phyloP scores from a whole-genome alignment of 306 rosid genomes.

The Quercus rubra region DNA sequence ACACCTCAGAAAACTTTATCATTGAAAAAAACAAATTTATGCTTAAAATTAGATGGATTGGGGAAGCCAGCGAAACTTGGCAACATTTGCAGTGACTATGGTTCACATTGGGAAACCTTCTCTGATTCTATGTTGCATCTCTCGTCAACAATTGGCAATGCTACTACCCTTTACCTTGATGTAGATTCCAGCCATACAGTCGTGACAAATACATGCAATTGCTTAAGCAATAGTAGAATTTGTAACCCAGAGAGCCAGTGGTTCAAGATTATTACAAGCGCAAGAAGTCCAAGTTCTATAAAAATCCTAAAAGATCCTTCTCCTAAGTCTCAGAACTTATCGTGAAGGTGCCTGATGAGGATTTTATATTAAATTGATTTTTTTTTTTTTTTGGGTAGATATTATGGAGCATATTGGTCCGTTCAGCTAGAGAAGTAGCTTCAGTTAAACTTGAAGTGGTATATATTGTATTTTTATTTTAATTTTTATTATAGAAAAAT shows the following conservation, averaged over 20 bases:
- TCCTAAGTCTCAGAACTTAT: no score
- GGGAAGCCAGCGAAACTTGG: conserved; percentile 50
- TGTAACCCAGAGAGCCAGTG: conserved; percentile 85
- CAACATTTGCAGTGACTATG: conserved; percentile 33
- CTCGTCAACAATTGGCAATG: conserved; percentile 36
- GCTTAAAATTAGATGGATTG: conserved; percentile 45
- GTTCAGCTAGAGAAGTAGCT: no score
- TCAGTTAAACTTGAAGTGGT: no score
- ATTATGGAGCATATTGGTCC: no score
- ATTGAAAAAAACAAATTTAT: conserved; percentile 57
- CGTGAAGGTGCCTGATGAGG: no score
- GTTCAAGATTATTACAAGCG: conserved; percentile 72
- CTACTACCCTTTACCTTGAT: conserved; percentile 63
- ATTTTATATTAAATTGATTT: no score
- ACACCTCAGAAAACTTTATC: conserved; percentile 41
- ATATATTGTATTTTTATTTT: no score
- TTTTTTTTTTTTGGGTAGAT: no score
- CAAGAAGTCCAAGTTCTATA: conserved; percentile 21
- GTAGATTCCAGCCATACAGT: conserved; percentile 47
- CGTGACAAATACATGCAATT: conserved; percentile 71
- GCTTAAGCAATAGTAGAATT: conserved; percentile 35
- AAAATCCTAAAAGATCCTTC: not conserved
- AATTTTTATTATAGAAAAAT: no score
- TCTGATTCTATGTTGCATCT: conserved; percentile 79
- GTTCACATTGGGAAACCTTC: conserved; percentile 60